Conservation (phyloP, 2,329 filamentous ascomycete genomes). For the Thermothelomyces thermophilus region DNA sequence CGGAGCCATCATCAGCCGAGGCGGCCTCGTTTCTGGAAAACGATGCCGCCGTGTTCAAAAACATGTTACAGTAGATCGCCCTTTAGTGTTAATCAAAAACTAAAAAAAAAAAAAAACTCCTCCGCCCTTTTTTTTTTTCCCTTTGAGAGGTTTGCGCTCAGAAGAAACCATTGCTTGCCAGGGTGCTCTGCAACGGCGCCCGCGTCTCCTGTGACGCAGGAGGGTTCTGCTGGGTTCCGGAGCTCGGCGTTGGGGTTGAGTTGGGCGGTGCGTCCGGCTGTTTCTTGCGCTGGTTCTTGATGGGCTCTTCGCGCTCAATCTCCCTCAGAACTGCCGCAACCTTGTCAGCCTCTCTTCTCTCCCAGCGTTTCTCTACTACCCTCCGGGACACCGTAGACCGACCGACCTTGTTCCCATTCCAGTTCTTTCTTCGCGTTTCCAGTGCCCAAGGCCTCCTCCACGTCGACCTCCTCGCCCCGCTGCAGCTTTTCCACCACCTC, state of each 20-base stretch:
- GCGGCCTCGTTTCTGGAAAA: slow-evolving; percentile 20
- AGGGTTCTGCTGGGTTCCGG: slow-evolving; percentile 13
- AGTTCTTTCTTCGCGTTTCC: slow-evolving; percentile 67
- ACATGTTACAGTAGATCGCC: slow-evolving; percentile 52
- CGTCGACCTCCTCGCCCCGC: slow-evolving; percentile 71
- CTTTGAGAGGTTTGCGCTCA: slow-evolving; percentile 27
- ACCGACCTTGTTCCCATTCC: slow-evolving; percentile 82
- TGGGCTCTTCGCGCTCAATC: slow-evolving; percentile 56
- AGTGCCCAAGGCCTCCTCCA: slow-evolving; percentile 73
- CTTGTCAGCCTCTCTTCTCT: no score
- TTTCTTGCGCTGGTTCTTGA: slow-evolving; percentile 41
- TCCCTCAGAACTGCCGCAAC: slow-evolving; percentile 52
- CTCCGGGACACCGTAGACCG: no score
- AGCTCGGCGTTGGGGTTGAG: slow-evolving; percentile 21
- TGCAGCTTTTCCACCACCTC: slow-evolving; percentile 69
- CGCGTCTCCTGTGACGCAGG: slow-evolving; percentile 21
- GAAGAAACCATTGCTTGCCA: slow-evolving; percentile 38
- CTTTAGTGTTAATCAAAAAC: no score
- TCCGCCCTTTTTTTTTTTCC: no score
- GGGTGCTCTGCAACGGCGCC: slow-evolving; percentile 7
- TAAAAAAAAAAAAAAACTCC: no score
- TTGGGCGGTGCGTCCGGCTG: slow-evolving; percentile 27
- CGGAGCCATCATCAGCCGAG: not conserved
- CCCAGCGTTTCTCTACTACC: not conserved
- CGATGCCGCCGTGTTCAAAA: slow-evolving; percentile 43